A percentile compares a stretch with the other conserved stretches of the same genome.
phyloP scores from a whole-genome alignment of 768 basidiomycete species.

The Xerocomellus chrysenteron region DNA sequence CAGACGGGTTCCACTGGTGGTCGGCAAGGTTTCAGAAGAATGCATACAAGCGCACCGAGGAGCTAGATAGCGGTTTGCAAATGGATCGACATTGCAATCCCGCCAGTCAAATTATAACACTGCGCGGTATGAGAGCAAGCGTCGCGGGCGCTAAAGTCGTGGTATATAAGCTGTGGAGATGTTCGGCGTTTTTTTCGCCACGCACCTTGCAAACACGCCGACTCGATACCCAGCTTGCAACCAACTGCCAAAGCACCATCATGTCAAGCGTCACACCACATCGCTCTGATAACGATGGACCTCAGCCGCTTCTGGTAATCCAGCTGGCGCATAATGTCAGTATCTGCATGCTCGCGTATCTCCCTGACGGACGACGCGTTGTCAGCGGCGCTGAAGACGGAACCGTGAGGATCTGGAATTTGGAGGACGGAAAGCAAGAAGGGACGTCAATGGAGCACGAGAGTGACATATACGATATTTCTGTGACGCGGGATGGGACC shows the following conservation, averaged over 20 bases:
- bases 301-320: background rate
- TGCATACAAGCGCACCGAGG: too few relatives aligned
- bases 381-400: background rate
- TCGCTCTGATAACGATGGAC: background rate
- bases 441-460: background rate
- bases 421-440: background rate
- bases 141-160: too few relatives aligned
- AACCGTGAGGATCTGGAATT: background rate
- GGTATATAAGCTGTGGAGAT: too few relatives aligned
- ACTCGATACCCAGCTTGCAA: too few relatives aligned
- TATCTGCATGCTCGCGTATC: background rate
- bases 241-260: background rate
- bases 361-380: background rate
- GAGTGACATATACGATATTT: rapidly evolving
- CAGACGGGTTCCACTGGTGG: too few relatives aligned
- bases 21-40: too few relatives aligned
- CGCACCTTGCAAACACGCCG: background rate
- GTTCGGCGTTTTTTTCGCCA: too few relatives aligned
- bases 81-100: too few relatives aligned
- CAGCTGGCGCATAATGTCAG: too few relatives aligned
- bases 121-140: too few relatives aligned
- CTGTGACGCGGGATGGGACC: background rate
- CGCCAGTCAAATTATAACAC: too few relatives aligned
- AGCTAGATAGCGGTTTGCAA: too few relatives aligned
- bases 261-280: background rate